phyloP scores from a whole-genome alignment of 257 asterid genomes.

The Solanum chiquidenum region DNA sequence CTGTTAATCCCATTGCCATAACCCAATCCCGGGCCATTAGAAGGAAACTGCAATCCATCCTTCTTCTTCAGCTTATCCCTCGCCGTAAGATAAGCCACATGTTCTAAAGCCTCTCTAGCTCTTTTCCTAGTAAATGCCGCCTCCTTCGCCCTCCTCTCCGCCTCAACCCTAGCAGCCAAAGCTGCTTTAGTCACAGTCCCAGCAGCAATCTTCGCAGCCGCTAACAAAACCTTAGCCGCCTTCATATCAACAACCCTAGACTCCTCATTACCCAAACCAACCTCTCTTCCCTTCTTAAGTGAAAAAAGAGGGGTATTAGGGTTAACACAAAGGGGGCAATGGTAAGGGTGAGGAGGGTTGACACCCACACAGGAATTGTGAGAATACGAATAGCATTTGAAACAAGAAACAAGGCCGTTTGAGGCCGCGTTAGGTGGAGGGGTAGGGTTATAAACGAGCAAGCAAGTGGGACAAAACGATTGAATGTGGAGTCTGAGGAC shows the following conservation, averaged over 20 bases:
- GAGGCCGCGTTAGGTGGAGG: slow-evolving; percentile 32
- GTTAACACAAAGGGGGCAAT: slow-evolving; percentile 59
- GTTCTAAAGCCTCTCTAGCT: slow-evolving; percentile 69
- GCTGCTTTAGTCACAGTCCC: slow-evolving; percentile 53
- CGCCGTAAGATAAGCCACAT: slow-evolving; percentile 33
- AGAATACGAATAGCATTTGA: slow-evolving; percentile 55
- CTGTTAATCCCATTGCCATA: slow-evolving; percentile 2
- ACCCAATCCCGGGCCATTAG: neutral
- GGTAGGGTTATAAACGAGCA: slow-evolving; percentile 31
- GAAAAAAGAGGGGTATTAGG: slow-evolving; percentile 35
- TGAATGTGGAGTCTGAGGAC: slow-evolving; percentile 80
- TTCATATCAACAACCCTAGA: slow-evolving; percentile 51
- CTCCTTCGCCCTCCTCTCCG: slow-evolving; percentile 70
- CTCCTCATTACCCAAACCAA: slow-evolving; percentile 12
- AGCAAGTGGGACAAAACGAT: slow-evolving; percentile 80
- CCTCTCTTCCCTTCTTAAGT: slow-evolving; percentile 22
- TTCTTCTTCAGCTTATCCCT: slow-evolving; percentile 50
- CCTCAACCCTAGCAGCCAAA: slow-evolving; percentile 41
- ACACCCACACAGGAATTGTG: slow-evolving; percentile 54
- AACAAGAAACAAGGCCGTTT: slow-evolving; percentile 40
- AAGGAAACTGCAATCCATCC: neutral
- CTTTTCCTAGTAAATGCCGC: slow-evolving; percentile 65
- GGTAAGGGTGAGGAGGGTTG: slow-evolving; percentile 34
- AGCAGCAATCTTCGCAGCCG: slow-evolving; percentile 67
- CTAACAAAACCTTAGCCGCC: slow-evolving; percentile 48